phyloP scores from a whole-genome alignment of 805 yeast species.

The Kodamaea nitidulidarum region DNA sequence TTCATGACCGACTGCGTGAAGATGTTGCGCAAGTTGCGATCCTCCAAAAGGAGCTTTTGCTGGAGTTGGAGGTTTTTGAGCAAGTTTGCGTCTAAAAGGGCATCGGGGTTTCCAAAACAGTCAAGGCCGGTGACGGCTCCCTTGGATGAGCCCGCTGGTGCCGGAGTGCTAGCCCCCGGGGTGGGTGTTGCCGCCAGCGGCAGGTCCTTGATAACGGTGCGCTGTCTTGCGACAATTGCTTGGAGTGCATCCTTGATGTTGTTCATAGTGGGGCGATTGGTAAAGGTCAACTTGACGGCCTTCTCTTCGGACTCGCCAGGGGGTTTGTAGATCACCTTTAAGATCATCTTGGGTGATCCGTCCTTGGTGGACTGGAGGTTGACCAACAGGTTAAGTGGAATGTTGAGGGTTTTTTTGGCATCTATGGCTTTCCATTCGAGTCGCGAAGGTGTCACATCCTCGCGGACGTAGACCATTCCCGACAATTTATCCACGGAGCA shows the following conservation, averaged over 20 bases:
- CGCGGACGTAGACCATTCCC: slow-evolving; percentile 39
- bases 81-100: slow-evolving; percentile 44
- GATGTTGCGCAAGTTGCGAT: slow-evolving; percentile 62
- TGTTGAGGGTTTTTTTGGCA: slow-evolving; percentile 27
- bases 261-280: slow-evolving; percentile 72
- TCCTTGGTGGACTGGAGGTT: slow-evolving; percentile 69
- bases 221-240: slow-evolving; percentile 62
- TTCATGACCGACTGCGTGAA: slow-evolving; percentile 87
- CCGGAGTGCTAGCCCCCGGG: slow-evolving; percentile 5
- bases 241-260: slow-evolving; percentile 64
- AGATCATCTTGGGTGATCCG: slow-evolving; percentile 59
- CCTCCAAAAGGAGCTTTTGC: slow-evolving; percentile 67
- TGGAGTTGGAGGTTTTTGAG: slow-evolving; percentile 73
- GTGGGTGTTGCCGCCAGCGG: slow-evolving; percentile 30
- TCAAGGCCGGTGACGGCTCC: slow-evolving; percentile 11
- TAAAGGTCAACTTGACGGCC: slow-evolving; percentile 52
- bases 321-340: slow-evolving; percentile 51
- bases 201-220: slow-evolving; percentile 46
- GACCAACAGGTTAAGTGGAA: slow-evolving; percentile 33
- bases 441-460: slow-evolving; percentile 39
- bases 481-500: slow-evolving; percentile 38
- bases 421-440: slow-evolving; percentile 45
- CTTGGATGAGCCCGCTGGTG: slow-evolving; percentile 12
- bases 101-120: slow-evolving; percentile 18
- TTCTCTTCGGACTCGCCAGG: slow-evolving; percentile 25